These are phyloP conservation scores for Aspergillus biplanus DNA, from an alignment of 495 filamentous ascomycete genomes.

Conservation along the genomic window DNA sequence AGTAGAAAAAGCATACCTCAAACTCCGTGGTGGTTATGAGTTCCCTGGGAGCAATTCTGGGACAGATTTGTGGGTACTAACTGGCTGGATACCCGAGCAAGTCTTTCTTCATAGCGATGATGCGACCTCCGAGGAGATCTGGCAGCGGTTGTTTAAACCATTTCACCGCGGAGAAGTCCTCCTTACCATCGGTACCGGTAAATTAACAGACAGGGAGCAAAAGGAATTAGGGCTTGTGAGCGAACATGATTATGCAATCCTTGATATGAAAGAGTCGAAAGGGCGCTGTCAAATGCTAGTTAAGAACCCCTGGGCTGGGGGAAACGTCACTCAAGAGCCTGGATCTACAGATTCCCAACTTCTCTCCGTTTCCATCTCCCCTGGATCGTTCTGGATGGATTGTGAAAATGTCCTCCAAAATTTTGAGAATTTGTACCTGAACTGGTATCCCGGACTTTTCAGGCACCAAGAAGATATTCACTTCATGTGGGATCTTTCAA, in stretches of 20 bases:
- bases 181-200: slow-evolving; percentile 87
- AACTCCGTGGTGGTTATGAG: slow-evolving; percentile 93
- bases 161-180: slow-evolving; percentile 83
- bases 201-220: slow-evolving; percentile 72
- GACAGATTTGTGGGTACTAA: slow-evolving; percentile 87
- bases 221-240: slow-evolving; percentile 77
- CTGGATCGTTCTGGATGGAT: slow-evolving; percentile 91
- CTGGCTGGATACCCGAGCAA: slow-evolving; percentile 97
- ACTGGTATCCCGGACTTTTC: slow-evolving; percentile 94
- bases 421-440: slow-evolving; percentile 94
- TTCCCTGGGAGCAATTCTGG: slow-evolving; percentile 99
- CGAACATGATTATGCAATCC: slow-evolving; percentile 92
- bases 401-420: slow-evolving; percentile 82
- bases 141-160: slow-evolving; percentile 74
- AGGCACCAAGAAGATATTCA: slow-evolving; percentile 80
- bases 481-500: slow-evolving; percentile 80
- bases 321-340: slow-evolving; percentile 35
- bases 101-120: slow-evolving; percentile 86
- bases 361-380: slow-evolving; percentile 37
- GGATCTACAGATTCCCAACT: slow-evolving; percentile 17
- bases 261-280: slow-evolving; percentile 72
- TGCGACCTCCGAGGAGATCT: slow-evolving; percentile 70
- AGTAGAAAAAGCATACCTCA: slow-evolving; percentile 97
- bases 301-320: slow-evolving; percentile 96
- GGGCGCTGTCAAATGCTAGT: slow-evolving; percentile 71